Percentiles rank a stretch among this genome's conserved stretches.
Evolutionary conservation across 176 grass and related monocot genomes (phyloP).

Genomic region (Microstegium vimineum): DNA sequence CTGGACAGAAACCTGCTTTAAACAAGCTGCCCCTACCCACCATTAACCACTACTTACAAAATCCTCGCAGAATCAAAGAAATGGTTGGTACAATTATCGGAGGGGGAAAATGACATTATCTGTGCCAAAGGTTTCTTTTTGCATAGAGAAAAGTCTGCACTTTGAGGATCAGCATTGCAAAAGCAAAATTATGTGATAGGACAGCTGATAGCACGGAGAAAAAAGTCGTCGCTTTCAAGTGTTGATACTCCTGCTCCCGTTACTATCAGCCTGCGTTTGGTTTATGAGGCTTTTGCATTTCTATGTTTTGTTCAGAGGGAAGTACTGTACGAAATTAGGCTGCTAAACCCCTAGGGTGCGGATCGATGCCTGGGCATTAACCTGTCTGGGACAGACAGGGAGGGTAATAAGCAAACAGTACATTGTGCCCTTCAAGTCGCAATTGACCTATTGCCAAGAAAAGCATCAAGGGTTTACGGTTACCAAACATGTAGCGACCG

Average conservation of each 20-base stretch:
- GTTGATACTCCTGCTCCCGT: background rate
- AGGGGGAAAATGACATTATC: background rate
- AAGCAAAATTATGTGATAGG: background rate
- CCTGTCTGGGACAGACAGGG: too few species aligned
- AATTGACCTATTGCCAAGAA: background rate
- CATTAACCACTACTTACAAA: background rate
- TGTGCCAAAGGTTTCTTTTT: background rate
- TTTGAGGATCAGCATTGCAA: background rate
- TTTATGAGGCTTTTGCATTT: background rate
- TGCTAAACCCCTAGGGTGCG: background rate
- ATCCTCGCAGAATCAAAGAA: background rate
- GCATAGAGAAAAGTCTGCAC: background rate
- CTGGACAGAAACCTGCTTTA: background rate
- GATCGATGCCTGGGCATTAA: too few species aligned
- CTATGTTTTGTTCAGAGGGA: background rate
- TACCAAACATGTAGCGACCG: slow-evolving; percentile 19
- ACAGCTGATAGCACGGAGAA: background rate
- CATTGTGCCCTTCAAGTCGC: background rate
- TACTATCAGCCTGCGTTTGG: background rate
- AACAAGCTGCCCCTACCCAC: slow-evolving; percentile 5
- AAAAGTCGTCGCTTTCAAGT: background rate
- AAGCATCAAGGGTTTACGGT: background rate
- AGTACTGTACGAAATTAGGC: background rate
- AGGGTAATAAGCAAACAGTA: too few species aligned
- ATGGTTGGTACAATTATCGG: background rate